These are phyloP conservation scores for Paramecium bursaria DNA, from an alignment of 73 alveolate genomes.

Conservation along the genomic window DNA sequence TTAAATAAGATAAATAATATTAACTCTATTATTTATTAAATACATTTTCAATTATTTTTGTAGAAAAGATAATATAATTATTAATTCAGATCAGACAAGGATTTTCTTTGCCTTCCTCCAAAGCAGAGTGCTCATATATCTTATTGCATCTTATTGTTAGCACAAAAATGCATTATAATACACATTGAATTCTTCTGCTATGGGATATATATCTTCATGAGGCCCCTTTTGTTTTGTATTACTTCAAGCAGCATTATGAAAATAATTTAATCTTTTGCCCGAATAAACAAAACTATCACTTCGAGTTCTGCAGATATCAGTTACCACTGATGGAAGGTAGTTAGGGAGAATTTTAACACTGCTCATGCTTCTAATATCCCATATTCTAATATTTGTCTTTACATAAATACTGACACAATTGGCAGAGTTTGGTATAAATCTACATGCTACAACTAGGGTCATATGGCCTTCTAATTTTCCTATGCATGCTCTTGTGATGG, in stretches of 20 bases:
- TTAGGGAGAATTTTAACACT: constrained; percentile 89
- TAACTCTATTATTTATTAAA: too few species aligned
- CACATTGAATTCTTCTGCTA: constrained; percentile 85
- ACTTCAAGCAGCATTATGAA: constrained; percentile 62
- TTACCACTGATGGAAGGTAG: constrained; percentile 25
- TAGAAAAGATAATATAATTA: too few species aligned
- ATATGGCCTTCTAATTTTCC: constrained; percentile 95
- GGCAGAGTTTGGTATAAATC: constrained; percentile 84
- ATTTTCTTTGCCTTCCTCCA: constrained; percentile 90
- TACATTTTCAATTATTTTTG: too few species aligned
- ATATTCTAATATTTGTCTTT: constrained; percentile 89
- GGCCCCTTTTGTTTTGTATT: constrained; percentile 59
- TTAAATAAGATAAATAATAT: too few species aligned
- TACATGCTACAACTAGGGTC: constrained; percentile 89
- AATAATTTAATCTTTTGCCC: constrained; percentile 61
- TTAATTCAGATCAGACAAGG: too few species aligned
- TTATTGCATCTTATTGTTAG: constrained; percentile 82
- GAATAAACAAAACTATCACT: constrained; percentile 61
- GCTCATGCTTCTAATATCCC: constrained; percentile 89
- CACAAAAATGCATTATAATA: constrained; percentile 81
- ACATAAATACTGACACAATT: constrained; percentile 93
- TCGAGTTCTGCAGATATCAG: constrained; percentile 63
- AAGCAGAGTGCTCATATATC: constrained; percentile 83
- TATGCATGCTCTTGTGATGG: constrained; percentile 85
- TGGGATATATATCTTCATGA: constrained; percentile 83